These are phyloP conservation scores for Euryodendron excelsum DNA, from an alignment of 148 eudicot genomes.

Conservation along the genomic window DNA sequence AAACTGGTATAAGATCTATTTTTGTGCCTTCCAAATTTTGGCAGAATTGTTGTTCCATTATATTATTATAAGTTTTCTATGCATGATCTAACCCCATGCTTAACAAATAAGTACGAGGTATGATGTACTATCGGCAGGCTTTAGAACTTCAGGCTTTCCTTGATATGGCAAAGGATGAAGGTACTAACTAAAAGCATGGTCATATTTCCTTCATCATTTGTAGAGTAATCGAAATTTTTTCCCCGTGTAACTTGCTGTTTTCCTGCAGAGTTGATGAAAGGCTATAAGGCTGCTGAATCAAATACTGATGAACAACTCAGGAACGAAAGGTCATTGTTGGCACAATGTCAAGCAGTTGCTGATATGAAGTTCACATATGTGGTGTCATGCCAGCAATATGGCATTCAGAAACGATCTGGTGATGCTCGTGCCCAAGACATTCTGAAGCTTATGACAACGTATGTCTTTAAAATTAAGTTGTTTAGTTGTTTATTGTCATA, in stretches of 20 bases:
- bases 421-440: constrained; percentile 58
- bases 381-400: constrained; percentile 70
- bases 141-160: constrained; percentile 77
- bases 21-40: not conserved
- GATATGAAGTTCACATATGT: constrained; percentile 74
- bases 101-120: constrained; percentile 55
- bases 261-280: constrained; percentile 58
- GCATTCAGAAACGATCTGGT: constrained; percentile 58
- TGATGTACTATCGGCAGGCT: constrained; percentile 76
- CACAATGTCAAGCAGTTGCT: constrained; percentile 66
- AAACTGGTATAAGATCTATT: constrained; percentile 44
- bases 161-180: constrained; percentile 69
- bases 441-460: constrained; percentile 69
- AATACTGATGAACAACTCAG: constrained; percentile 44
- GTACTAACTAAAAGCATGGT: constrained; percentile 22
- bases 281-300: constrained; percentile 59
- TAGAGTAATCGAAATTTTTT: not conserved
- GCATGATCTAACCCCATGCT: constrained; percentile 13
- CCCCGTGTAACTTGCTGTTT: not conserved
- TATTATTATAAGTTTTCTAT: not conserved
- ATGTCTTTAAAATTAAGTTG: constrained; percentile 15
- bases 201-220: not conserved
- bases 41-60: not conserved
- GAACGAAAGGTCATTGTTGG: constrained; percentile 48
- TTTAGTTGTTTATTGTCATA: not conserved